Evolutionary conservation across 768 basidiomycete genomes (phyloP).

Genomic region (Suillus occidentalis): DNA sequence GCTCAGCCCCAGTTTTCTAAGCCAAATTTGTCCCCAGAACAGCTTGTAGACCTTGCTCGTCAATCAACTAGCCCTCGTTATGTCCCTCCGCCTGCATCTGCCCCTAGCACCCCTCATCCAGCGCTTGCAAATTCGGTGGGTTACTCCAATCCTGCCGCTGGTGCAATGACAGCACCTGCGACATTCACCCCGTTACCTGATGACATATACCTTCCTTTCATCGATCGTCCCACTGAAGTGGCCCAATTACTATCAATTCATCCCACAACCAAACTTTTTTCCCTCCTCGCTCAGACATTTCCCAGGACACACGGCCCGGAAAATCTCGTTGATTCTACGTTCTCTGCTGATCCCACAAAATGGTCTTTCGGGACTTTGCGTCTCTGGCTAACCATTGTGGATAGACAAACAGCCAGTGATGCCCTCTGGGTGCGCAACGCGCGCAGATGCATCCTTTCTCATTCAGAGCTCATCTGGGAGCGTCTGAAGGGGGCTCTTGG

Average conservation of each 20-base stretch:
- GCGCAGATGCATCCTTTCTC: constrained; percentile 72
- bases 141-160: neutral
- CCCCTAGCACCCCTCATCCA: constrained; percentile 17
- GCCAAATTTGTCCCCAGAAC: constrained; percentile 65
- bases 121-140: constrained; percentile 10
- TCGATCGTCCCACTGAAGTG: constrained; percentile 81
- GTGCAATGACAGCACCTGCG: constrained; percentile 39
- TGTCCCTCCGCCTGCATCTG: constrained; percentile 21
- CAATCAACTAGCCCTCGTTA: constrained; percentile 49
- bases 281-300: constrained; percentile 73
- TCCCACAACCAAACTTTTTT: constrained; percentile 70
- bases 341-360: constrained; percentile 54
- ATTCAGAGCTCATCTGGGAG: constrained; percentile 90
- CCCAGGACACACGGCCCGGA: constrained; percentile 33
- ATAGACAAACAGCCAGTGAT: constrained; percentile 66
- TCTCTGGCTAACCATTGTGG: constrained; percentile 62
- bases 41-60: constrained; percentile 72
- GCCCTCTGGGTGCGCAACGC: constrained; percentile 69
- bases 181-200: constrained; percentile 76
- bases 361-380: constrained; percentile 78
- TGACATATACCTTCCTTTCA: constrained; percentile 81
- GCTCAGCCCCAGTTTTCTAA: constrained; percentile 39
- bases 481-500: constrained; percentile 85
- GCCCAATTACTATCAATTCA: constrained; percentile 59
- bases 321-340: constrained; percentile 28